These are phyloP conservation scores for Strobilomyces confusus DNA, from an alignment of 768 basidiomycete species.

Conservation along the genomic window DNA sequence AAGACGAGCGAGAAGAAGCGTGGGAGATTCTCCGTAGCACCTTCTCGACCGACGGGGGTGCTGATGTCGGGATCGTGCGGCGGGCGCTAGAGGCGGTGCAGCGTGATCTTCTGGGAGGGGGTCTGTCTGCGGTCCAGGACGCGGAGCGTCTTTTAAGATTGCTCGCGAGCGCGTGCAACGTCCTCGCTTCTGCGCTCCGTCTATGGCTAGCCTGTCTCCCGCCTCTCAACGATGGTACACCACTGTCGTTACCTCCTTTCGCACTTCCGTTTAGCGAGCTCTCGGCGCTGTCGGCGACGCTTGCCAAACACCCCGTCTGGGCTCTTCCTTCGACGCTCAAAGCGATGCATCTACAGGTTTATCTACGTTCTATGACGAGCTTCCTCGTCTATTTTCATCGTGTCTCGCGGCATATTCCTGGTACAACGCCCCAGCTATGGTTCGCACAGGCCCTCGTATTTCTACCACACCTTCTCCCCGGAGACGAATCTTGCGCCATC, in stretches of 20 bases:
- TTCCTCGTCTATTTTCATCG: conserved; percentile 53
- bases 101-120: conserved; percentile 17
- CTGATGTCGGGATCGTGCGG: conserved; percentile 35
- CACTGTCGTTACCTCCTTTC: conserved; percentile 52
- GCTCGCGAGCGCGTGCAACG: conserved; percentile 34
- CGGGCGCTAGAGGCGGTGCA: conserved; percentile 35
- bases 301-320: conserved; percentile 55
- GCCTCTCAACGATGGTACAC: conserved; percentile 34
- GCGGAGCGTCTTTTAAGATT: conserved; percentile 16
- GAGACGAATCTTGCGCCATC: conserved; percentile 64
- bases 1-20: conserved; percentile 48
- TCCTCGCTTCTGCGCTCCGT: conserved; percentile 48
- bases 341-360: conserved; percentile 3
- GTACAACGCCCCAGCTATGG: conserved; percentile 57
- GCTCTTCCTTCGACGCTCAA: conserved; percentile 16
- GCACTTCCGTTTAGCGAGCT: conserved; percentile 54
- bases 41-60: conserved; percentile 35
- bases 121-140: neutral
- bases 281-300: conserved; percentile 46
- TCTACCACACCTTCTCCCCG: conserved; percentile 54
- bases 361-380: conserved; percentile 48
- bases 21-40: conserved; percentile 34
- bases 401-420: conserved; percentile 56
- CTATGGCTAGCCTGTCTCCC: conserved; percentile 65
- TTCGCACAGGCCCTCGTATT: conserved; percentile 61